Evolutionary conservation across 139 green algal genomes (phyloP).

Genomic region (Astrephomene gubernaculifera): DNA sequence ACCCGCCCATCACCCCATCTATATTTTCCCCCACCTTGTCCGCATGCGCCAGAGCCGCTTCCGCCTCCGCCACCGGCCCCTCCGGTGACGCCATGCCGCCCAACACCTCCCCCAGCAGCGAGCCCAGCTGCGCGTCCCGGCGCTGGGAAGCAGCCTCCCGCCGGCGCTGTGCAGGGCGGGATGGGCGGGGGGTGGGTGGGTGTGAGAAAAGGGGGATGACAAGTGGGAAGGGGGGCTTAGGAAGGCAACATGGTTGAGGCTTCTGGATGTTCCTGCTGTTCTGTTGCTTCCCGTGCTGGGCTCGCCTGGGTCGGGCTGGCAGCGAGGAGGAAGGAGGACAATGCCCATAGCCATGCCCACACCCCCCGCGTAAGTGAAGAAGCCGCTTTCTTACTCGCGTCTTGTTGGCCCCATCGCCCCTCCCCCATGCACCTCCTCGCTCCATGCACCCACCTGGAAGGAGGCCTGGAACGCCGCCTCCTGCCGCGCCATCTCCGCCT

Average conservation of each 20-base stretch:
- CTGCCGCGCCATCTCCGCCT: constrained; percentile 11
- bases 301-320: too few species aligned
- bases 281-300: too few species aligned
- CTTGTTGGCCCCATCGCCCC: not conserved
- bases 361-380: too few species aligned
- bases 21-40: constrained; percentile 29
- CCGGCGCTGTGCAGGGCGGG: not conserved
- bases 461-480: not conserved
- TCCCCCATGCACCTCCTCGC: not conserved
- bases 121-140: not conserved
- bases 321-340: too few species aligned
- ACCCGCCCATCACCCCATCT: too few species aligned
- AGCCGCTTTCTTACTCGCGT: too few species aligned
- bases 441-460: constrained; percentile 5
- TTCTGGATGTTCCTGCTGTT: too few species aligned
- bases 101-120: constrained; percentile 26
- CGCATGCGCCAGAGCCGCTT: constrained; percentile 11
- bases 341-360: too few species aligned
- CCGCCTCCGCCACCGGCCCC: constrained; percentile 1
- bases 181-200: not conserved
- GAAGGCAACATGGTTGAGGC: too few species aligned
- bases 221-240: too few species aligned
- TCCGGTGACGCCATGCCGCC: not conserved
- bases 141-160: not conserved
- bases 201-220: not conserved